Base-by-base conservation (phyloP, 2,329 filamentous ascomycete genomes). In the Elsinoe arachidis region DNA sequence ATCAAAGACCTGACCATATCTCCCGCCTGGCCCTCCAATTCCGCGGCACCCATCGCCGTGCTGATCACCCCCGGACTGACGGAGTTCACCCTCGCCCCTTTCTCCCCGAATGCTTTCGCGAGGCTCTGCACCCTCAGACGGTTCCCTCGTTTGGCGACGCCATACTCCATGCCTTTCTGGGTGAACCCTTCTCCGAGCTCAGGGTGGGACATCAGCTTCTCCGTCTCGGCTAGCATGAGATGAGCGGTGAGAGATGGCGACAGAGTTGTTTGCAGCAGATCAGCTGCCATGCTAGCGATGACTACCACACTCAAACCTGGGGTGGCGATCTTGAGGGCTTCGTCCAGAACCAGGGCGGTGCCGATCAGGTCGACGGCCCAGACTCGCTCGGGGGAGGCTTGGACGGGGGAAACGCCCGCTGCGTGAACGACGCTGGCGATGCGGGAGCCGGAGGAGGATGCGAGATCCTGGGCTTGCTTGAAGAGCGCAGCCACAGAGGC, bases 31-130 rank as follows among this genome's bases (percentile, higher is more conserved):
- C 34, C 34, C 7, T 53, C 33, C 17, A 38, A 7, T 15, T 53
- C 49, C 7, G 49, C 49, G 2, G 17, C 9, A n/a, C 33, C 33
- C 49, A 53, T 37, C 9, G 30, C 19, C 11, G 49, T 53, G 15
- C 19, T 53, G 33, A 53, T 53, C 49, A 53, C 33, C 4, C 49
- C 49, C 5, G 49, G 49, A 53, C 49, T 53, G 2, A 53, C 34
- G 2, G 33, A 34, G 12, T 53, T 38, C 14, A 53, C 49, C 34
- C 49, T 53, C 17, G 49, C 49, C 11, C 49, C 49, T 23, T 53
- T 53, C 33, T 37, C 49, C 17, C 33, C 49, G 14, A 34, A 53
- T 30, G 10, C 19, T 12, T n/a, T 53, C n/a, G 49, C 49, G n/a
- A 53, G 3, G 5, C 30, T 30, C 49, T 53, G 33, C 6, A 53